Conservation (phyloP, 306 rosid genomes). For the Pachyrhizus erosus region DNA sequence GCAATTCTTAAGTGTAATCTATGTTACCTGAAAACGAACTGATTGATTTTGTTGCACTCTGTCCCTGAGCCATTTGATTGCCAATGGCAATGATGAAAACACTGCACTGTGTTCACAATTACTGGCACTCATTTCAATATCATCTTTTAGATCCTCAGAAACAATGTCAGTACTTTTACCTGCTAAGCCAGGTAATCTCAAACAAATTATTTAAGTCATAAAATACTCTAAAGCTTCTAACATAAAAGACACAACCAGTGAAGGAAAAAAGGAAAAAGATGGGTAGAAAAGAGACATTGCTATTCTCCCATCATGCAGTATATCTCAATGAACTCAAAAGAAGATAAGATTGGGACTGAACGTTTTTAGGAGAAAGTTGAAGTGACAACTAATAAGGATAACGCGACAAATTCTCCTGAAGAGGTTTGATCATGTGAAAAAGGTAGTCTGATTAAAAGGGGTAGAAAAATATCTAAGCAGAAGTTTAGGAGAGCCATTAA, state of each 20-base stretch:
- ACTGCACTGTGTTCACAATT: slow-evolving; percentile 78
- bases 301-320: background rate
- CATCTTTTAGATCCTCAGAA: slow-evolving; percentile 70
- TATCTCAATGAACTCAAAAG: too few relatives aligned
- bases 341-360: too few relatives aligned
- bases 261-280: background rate
- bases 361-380: too few relatives aligned
- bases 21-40: slow-evolving; percentile 81
- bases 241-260: background rate
- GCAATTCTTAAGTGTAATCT: slow-evolving; percentile 13
- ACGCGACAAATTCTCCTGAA: too few relatives aligned
- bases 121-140: slow-evolving; percentile 59
- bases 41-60: slow-evolving; percentile 69
- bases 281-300: background rate
- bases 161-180: slow-evolving; percentile 50
- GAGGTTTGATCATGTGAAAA: too few relatives aligned
- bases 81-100: slow-evolving; percentile 80
- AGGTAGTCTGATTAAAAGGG: too few relatives aligned
- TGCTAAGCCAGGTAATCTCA: slow-evolving; percentile 35
- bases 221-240: background rate
- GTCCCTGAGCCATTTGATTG: slow-evolving; percentile 90
- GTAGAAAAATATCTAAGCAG: too few relatives aligned
- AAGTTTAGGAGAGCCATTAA: too few relatives aligned
- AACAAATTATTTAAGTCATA: background rate
- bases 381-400: too few relatives aligned